Percentiles rank a stretch among this genome's conserved stretches.
Conservation (phyloP, 371 early-diverging fungal genomes). For the Smittium culicis region DNA sequence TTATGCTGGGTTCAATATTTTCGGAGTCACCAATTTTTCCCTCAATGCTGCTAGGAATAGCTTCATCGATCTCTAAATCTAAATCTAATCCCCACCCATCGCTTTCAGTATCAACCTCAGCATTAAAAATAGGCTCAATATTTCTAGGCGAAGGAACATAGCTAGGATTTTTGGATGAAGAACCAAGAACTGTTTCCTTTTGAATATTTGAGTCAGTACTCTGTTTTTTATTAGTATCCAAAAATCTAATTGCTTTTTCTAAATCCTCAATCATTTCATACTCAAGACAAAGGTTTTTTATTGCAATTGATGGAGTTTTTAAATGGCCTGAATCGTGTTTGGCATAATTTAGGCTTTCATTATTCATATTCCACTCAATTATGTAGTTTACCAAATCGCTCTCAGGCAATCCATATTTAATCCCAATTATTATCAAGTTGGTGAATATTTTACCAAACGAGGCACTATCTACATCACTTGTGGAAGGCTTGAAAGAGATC, state of each 20-base stretch:
- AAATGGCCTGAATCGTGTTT: background rate
- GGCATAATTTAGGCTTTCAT: background rate
- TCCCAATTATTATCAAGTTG: background rate
- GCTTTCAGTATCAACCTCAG: too few relatives aligned
- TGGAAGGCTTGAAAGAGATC: background rate
- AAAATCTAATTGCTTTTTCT: too few relatives aligned
- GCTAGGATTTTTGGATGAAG: too few relatives aligned
- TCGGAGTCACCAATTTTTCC: background rate
- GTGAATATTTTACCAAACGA: background rate
- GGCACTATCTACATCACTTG: background rate
- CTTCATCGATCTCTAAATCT: background rate
- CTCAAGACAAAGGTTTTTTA: background rate
- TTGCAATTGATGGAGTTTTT: background rate
- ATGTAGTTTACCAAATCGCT: background rate
- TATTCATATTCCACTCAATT: background rate
- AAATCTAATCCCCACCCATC: background rate
- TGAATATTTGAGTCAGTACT: too few relatives aligned
- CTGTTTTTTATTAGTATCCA: too few relatives aligned
- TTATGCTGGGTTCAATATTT: background rate
- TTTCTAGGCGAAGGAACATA: too few relatives aligned
- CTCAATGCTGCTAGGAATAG: background rate
- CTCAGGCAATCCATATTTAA: background rate
- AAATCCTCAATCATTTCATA: background rate
- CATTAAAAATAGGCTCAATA: too few relatives aligned
- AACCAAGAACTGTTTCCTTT: too few relatives aligned